Base-by-base conservation (phyloP, 1,139 yeast genomes). In the Hansenula lynferdii region DNA sequence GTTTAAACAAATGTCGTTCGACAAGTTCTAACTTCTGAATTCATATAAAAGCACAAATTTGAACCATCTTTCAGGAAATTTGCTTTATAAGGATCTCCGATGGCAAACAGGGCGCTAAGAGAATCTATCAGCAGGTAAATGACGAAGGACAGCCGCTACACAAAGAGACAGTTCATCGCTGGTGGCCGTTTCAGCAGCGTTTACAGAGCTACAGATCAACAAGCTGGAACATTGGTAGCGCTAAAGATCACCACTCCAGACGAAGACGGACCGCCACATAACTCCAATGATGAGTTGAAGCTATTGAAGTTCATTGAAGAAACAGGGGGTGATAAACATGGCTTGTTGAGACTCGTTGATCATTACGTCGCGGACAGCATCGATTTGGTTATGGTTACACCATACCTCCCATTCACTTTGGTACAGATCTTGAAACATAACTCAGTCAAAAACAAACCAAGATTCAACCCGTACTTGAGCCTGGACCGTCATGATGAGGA, bases 201-300 rank as follows among this genome's bases (percentile, higher is more conserved):
- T 8, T 63, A 56, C 41, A 45, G 43, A 16, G 61, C 60, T 2
- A 36, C 19, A 2, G 51, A 42, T 8, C 26, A 28, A 4, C 18
- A 9, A 4, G 14, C 41, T 6, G 45, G 43, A n/a, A 20, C 25
- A n/a, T 41, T 42, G 3, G 60, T 60, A 6, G 79, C 76, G 0
- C 43, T 75, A 34, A 75, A 75, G 48, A 52, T 67, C 17, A 63
- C 70, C 1, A 65, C 66, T 16, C 70, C 70, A 2, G 75, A 69
- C 34, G 75, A 68, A 30, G 74, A 72, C 37, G 53, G 57, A 17
- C 69, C 77, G 2, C 81, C 81, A 1, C 80, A 76, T 45, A 60
- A 61, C 41, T 62, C 72, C 6, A 40, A 57, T 20, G 63, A 61
- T 33, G 81, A 75, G 50, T 49, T 70, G 27, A 52, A 50, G 22